These are phyloP conservation scores for Phytophthora kernoviae DNA, from an alignment of 352 stramenopile species.

Conservation along the genomic window DNA sequence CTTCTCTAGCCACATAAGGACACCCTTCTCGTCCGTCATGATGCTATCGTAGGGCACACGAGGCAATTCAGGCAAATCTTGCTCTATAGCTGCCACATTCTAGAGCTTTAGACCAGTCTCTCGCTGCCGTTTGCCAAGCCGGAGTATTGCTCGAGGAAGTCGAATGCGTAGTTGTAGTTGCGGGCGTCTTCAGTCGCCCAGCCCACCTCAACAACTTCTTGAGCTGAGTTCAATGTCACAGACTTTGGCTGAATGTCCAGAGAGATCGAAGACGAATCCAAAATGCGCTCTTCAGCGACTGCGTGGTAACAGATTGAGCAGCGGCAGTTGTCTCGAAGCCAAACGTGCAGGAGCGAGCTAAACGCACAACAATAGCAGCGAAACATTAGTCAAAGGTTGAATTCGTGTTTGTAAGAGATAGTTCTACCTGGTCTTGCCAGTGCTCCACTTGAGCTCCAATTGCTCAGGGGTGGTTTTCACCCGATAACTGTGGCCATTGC, in stretches of 20 bases:
- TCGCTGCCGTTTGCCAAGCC: constrained; percentile 1
- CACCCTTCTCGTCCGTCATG: constrained; percentile 29
- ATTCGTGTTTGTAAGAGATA: neutral
- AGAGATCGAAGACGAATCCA: constrained; percentile 25
- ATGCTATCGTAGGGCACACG: constrained; percentile 25
- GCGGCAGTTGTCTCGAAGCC: constrained; percentile 40
- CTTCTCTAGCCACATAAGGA: constrained; percentile 36
- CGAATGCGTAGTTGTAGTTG: constrained; percentile 22
- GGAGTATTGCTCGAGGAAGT: constrained; percentile 32
- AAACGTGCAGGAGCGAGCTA: constrained; percentile 33
- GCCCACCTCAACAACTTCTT: constrained; percentile 15
- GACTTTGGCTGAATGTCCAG: constrained; percentile 23
- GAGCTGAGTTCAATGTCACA: constrained; percentile 8
- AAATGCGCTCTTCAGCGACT: constrained; percentile 35
- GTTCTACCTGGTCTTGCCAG: constrained; percentile 22
- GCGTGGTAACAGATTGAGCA: constrained; percentile 36
- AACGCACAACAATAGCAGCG: too few species aligned
- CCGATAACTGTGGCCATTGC: constrained; percentile 5
- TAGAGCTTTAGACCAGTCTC: constrained; percentile 18
- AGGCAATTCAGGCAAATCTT: constrained; percentile 23
- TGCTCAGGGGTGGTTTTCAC: constrained; percentile 8
- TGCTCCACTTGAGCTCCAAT: constrained; percentile 23
- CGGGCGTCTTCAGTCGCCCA: constrained; percentile 25
- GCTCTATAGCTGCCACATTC: constrained; percentile 22
- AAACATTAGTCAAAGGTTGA: neutral